Conservation (phyloP, 106 monocot genomes). For the Amphibolis antarctica region DNA sequence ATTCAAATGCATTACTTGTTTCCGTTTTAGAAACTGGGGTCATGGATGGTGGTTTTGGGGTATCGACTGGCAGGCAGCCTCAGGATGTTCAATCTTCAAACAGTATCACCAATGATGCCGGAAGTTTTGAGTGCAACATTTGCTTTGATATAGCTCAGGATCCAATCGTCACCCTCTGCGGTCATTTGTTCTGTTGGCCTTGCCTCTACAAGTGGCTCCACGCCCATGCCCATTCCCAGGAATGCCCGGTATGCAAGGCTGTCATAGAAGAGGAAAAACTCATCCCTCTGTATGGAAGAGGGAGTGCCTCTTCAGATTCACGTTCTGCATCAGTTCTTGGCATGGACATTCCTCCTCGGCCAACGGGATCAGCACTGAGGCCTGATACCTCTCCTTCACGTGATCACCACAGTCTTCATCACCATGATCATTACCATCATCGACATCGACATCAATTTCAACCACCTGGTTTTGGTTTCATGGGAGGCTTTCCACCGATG, state of each 20-base stretch:
- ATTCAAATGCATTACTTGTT: background rate
- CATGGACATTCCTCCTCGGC: slow-evolving; percentile 55
- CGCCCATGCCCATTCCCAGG: slow-evolving; percentile 37
- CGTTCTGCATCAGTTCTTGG: slow-evolving; percentile 36
- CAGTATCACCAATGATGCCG: slow-evolving; percentile 28
- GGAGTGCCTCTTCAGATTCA: slow-evolving; percentile 48
- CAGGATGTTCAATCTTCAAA: slow-evolving; percentile 9
- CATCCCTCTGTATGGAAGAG: slow-evolving; percentile 71
- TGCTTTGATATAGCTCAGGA: slow-evolving; percentile 78
- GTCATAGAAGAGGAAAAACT: slow-evolving; percentile 53
- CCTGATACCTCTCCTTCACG: slow-evolving; percentile 42
- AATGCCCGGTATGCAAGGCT: slow-evolving; percentile 85
- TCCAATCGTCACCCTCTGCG: slow-evolving; percentile 70
- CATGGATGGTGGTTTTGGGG: slow-evolving; percentile 24
- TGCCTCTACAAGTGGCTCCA: slow-evolving; percentile 74
- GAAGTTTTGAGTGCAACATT: slow-evolving; percentile 71
- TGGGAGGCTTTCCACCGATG: slow-evolving; percentile 18
- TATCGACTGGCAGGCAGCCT: slow-evolving; percentile 16
- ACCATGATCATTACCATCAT: slow-evolving; percentile 16
- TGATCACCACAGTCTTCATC: slow-evolving; percentile 31
- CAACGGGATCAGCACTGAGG: slow-evolving; percentile 51
- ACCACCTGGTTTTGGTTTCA: slow-evolving; percentile 18
- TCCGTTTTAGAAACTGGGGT: background rate
- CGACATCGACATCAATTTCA: background rate
- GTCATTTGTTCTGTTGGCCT: slow-evolving; percentile 82